Percentiles rank a stretch among this genome's conserved stretches.
Conservation (phyloP, 1,284 basidiomycete species). For the Puccinia horiana region DNA sequence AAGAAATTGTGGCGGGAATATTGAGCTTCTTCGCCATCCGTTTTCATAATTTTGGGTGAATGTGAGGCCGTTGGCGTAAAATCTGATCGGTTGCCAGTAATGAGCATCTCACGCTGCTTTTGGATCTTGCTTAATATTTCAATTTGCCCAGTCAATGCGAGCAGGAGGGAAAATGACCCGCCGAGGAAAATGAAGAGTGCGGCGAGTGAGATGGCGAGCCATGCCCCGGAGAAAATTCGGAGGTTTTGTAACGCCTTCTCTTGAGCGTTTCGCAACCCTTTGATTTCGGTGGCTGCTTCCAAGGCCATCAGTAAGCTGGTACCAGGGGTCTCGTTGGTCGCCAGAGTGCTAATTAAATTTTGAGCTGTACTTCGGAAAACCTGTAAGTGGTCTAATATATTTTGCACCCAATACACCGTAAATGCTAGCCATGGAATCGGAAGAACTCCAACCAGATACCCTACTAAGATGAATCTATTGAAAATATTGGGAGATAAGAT, state of each 20-base stretch:
- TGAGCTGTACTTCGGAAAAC: conserved; percentile 17
- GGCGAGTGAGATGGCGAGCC: conserved; percentile 37
- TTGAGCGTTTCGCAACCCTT: conserved; percentile 18
- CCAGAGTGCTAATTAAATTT: conserved; percentile 12
- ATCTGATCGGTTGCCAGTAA: conserved; percentile 2
- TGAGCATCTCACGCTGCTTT: conserved; percentile 30
- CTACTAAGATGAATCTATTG: conserved; percentile 18
- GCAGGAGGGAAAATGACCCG: conserved; percentile 34
- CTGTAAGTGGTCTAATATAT: conserved; percentile 2
- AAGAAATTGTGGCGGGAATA: not conserved
- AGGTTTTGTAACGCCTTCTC: conserved; percentile 37
- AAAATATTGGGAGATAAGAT: conserved; percentile 45
- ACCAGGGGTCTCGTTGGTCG: not conserved
- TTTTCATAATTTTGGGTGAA: not conserved
- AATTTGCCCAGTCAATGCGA: conserved; percentile 43
- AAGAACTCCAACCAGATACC: conserved; percentile 35
- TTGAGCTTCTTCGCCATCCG: not conserved
- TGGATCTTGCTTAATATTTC: conserved; percentile 40
- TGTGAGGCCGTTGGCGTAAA: not conserved
- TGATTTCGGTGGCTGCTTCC: conserved; percentile 18
- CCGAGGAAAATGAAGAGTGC: conserved; percentile 36
- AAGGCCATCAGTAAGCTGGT: conserved; percentile 12
- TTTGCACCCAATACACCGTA: conserved; percentile 45
- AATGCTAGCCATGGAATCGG: conserved; percentile 40
- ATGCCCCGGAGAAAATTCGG: conserved; percentile 38